Base-by-base conservation (phyloP, 1,284 basidiomycete genomes). In the Flammula alnicola region DNA sequence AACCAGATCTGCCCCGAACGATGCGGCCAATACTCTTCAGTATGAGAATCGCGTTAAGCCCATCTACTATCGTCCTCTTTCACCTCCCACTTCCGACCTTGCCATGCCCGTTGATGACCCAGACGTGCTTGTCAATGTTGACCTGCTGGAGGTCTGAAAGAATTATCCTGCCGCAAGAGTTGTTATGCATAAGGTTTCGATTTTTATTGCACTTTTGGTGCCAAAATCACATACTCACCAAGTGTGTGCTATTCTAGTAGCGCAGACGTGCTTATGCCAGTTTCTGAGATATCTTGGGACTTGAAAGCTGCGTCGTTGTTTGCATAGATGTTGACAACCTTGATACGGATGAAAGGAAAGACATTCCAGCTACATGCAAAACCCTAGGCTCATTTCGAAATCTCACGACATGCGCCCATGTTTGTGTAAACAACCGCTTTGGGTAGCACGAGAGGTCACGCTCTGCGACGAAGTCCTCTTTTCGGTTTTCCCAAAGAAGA, bases 301-400 rank as follows among this genome's bases (percentile, higher is more conserved):
- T 71, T 5, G 59, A 65, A 16, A 71, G 68, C 44, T 71, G 69
- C 49, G 69, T 69, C 9, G 42, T 59, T 7, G 68, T 72, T 23
- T 60, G 55, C 38, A 55, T 35, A 16, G 52, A 51, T 39, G 29
- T 8, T 4, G 40, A 47, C 8, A 31, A 36, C 3, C 17, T 7
- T 14, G 14, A 17, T 5, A 8, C 44, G 30, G 61, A 60, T 43
- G 25, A 40, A 44, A n/a, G n/a, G 22, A 19, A 52, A 5, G 56
- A 52, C 19, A 53, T 51, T n/a, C n/a, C n/a, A n/a, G n/a, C n/a
- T n/a, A n/a, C n/a, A n/a, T n/a, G n/a, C n/a, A n/a, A n/a, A n/a
- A n/a, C n/a, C n/a, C n/a, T n/a, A n/a, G n/a, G n/a, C n/a, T n/a
- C n/a, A n/a, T n/a, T n/a, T n/a, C n/a, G n/a, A n/a, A n/a, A n/a